Conservation (phyloP, 2,329 filamentous ascomycete genomes). For the Sporothrix inflata region DNA sequence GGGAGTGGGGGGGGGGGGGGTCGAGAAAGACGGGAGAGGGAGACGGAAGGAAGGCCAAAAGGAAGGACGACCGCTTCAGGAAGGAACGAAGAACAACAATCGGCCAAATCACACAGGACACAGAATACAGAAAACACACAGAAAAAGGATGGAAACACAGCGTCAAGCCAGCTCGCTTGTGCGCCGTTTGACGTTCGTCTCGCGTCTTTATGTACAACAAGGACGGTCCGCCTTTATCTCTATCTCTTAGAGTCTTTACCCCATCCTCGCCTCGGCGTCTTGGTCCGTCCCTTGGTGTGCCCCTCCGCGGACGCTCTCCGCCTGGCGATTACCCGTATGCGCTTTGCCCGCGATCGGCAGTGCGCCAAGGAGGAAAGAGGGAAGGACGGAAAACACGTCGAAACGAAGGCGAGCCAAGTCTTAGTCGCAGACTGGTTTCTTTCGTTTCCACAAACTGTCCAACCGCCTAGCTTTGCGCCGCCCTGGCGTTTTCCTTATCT, state of each 20-base stretch:
- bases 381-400: neutral
- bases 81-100: neutral
- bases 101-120: too few species aligned
- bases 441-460: too few species aligned
- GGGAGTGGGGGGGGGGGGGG: neutral
- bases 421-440: neutral
- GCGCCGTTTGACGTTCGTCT: neutral
- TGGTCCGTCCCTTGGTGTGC: too few species aligned
- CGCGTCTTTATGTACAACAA: constrained; percentile 9
- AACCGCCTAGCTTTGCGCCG: neutral
- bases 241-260: too few species aligned
- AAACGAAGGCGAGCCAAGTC: neutral
- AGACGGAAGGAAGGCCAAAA: neutral
- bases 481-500: constrained; percentile 25
- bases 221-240: neutral
- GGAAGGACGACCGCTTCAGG: neutral
- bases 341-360: constrained; percentile 17
- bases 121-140: too few species aligned
- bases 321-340: neutral
- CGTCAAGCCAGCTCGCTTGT: neutral
- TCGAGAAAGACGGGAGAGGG: neutral
- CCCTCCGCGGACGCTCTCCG: neutral
- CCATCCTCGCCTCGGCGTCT: neutral
- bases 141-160: neutral
- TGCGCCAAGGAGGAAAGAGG: neutral